phyloP scores from a whole-genome alignment of 257 asterid genomes.

The Solanum microdontum region DNA sequence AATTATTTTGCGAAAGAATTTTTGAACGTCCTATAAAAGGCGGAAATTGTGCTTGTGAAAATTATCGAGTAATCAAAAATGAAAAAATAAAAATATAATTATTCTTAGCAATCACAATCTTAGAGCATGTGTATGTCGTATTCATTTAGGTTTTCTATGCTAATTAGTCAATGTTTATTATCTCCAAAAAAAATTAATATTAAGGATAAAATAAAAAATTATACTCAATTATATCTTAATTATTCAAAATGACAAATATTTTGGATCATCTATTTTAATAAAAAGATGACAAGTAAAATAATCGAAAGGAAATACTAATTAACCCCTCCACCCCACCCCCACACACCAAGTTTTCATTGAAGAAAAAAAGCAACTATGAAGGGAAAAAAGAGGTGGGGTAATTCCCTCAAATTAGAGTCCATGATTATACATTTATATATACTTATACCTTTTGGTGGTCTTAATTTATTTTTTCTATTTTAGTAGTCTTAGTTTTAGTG shows the following conservation, averaged over 20 bases:
- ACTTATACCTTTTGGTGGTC: neutral
- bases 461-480: neutral
- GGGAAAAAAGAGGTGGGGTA: neutral
- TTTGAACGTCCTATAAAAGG: too few relatives aligned
- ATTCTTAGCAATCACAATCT: neutral
- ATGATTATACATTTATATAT: neutral
- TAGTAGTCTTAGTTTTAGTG: neutral
- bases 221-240: neutral
- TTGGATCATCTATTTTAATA: neutral
- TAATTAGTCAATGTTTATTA: neutral
- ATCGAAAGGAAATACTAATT: neutral
- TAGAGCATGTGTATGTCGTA: neutral
- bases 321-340: neutral
- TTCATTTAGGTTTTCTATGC: neutral
- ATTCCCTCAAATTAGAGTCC: neutral
- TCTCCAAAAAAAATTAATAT: neutral
- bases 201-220: neutral
- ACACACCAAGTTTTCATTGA: neutral
- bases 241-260: neutral
- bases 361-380: neutral
- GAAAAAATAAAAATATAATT: neutral
- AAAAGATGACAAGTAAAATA: neutral
- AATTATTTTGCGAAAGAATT: too few relatives aligned
- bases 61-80: neutral
- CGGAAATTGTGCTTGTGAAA: too few relatives aligned